Evolutionary conservation across 805 yeast species (phyloP), one percentile per base, ranked within the genome.

Genomic region (Teunomyces barrocoloradensis): DNA sequence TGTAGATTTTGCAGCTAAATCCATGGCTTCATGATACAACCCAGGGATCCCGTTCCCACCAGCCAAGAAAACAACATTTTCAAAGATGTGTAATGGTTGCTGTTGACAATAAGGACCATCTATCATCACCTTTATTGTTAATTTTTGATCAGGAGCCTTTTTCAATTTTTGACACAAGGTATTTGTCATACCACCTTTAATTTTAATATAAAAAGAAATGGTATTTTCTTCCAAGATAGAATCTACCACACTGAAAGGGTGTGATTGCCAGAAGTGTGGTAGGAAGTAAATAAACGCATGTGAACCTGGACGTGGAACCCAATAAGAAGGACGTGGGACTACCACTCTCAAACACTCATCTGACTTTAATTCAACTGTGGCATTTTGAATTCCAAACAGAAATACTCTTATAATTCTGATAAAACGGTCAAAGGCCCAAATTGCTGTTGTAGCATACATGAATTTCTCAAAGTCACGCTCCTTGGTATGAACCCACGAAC

Each of bases 371-470:
- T 60, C 54, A 18, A 76, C 72, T 3, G 66, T 53, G 1, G 85
- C 86, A 9, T 68, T 59, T 23, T 80, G 77, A 20, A 76, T 80
- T 5, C 96, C 96, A 51, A 85, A 84, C 28, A 68, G 58, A 11
- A 76, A 45, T 2, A 88, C 62, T 44, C 89, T 74, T 1, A 74
- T 66, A 9, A 83, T 49, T 52, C 96, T 75, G 11, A 78, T 57
- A 0, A 80, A 50, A 46, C 91, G 70, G 59, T 89, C 95, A 53
- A 81, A 73, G 1, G 70, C 75, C 96, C 96, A 89, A 6, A 89
- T 69, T 0, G 80, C 84, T 49, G 80, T 74, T 6, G 83, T 59
- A 4, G 81, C 77, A 47, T 78, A 81, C 49, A 63, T 58, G n/a
- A 66, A 77, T 63, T 69, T 61, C 25, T 57, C 57, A 15, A 68